Conservation (phyloP, 75 land plant species). For the Azolla pinnata region DNA sequence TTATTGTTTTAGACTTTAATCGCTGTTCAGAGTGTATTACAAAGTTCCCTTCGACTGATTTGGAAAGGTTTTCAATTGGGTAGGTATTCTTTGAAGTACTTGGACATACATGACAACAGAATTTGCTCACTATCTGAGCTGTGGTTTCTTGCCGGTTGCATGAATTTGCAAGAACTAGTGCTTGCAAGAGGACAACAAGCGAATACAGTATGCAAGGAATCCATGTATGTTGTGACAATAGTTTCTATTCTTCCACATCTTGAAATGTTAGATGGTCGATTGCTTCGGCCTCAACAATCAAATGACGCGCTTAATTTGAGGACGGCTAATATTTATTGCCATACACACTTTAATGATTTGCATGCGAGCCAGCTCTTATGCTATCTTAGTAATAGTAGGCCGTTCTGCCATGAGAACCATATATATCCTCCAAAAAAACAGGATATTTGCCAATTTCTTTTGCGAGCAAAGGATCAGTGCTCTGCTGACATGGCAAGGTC, state of each 20-base stretch:
- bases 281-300: background rate
- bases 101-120: slow-evolving; percentile 26
- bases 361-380: too few species aligned
- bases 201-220: slow-evolving; percentile 24
- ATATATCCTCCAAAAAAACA: too few species aligned
- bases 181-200: slow-evolving; percentile 17
- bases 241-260: slow-evolving; percentile 17
- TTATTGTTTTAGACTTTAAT: too few species aligned
- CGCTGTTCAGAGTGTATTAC: background rate
- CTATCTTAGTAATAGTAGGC: too few species aligned
- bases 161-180: slow-evolving; percentile 20
- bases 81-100: slow-evolving; percentile 21
- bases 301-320: too few species aligned
- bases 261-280: slow-evolving; percentile 14
- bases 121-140: slow-evolving; percentile 21
- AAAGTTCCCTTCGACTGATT: background rate
- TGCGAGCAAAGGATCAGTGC: too few species aligned
- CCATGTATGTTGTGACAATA: slow-evolving; percentile 15
- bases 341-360: too few species aligned
- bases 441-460: too few species aligned
- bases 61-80: background rate
- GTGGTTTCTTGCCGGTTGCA: slow-evolving; percentile 26
- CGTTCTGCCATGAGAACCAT: too few species aligned
- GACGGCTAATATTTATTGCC: too few species aligned
- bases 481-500: too few species aligned